A percentile compares a stretch with the other conserved stretches of the same genome.
phyloP scores from a whole-genome alignment of 257 asterid species.

The Ajuga chamaepitys region DNA sequence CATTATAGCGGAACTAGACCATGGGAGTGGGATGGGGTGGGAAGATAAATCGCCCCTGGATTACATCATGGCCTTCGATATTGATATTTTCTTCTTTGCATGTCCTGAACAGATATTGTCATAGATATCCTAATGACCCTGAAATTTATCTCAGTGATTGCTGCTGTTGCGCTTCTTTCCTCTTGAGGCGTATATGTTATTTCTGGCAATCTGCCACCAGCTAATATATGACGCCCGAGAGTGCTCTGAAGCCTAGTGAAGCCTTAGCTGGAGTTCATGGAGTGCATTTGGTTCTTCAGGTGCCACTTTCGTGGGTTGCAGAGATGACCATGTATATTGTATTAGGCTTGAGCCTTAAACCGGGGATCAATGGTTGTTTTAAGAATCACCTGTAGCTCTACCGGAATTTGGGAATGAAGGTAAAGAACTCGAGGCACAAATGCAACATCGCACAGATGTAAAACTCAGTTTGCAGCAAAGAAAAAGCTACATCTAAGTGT shows the following conservation, averaged over 20 bases:
- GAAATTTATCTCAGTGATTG: slow-evolving; percentile 20
- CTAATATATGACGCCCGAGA: slow-evolving; percentile 49
- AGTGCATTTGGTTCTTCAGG: slow-evolving; percentile 54
- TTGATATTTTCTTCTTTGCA: not conserved
- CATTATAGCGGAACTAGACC: too few species aligned
- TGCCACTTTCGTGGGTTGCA: slow-evolving; percentile 46
- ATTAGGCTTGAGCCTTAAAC: too few species aligned
- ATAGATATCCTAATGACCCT: not conserved
- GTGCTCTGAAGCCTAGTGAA: slow-evolving; percentile 32
- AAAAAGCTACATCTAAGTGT: not conserved
- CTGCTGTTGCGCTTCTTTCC: slow-evolving; percentile 16
- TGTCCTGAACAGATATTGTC: not conserved
- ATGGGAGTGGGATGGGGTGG: too few species aligned
- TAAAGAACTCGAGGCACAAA: not conserved
- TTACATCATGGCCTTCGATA: too few species aligned
- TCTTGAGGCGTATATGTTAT: slow-evolving; percentile 9
- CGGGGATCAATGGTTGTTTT: too few species aligned
- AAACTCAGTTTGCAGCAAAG: not conserved
- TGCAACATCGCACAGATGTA: not conserved
- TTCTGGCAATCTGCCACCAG: slow-evolving; percentile 47
- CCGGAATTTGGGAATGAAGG: not conserved
- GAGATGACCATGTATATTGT: too few species aligned
- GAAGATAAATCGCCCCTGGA: too few species aligned
- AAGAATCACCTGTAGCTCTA: too few species aligned
- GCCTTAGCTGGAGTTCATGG: slow-evolving; percentile 64